Evolutionary conservation across 805 yeast species (phyloP), one percentile per base, ranked within the genome.

Genomic region (Metschnikowia vanudenii): DNA sequence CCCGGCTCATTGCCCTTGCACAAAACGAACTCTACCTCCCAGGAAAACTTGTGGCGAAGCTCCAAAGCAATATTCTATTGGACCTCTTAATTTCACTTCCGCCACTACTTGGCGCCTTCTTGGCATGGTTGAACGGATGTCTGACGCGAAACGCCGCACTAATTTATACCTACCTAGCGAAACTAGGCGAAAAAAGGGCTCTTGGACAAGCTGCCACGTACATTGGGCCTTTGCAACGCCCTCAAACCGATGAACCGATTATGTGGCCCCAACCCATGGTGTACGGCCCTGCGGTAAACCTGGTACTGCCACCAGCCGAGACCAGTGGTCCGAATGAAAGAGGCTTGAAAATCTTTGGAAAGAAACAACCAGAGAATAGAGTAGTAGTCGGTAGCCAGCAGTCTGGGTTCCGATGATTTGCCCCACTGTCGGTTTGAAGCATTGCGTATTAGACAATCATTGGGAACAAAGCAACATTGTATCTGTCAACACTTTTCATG

Each of bases 121-220:
- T 90, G 45, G 69, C 87, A 11, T 91, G 96, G 92, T 49, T 91
- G 63, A 80, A 88, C 59, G 87, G 83, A 2, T 87, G 96, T 60
- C 87, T 96, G 7, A 88, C 97, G 0, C 73, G 97, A 58, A 91
- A 92, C 63, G 96, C 96, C 0, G 91, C 92, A 0, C 58, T 88
- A 56, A 75, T 90, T 8, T 89, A 88, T 61, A 39, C 31, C 17
- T 49, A 50, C 41, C n/a, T 55, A 37, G 43, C 43, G 37, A 34
- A 37, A 14, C 13, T 39, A 28, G 50, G 45, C 5, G 43, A 41
- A 28, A 46, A 50, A 28, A 39, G 52, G 32, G 45, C 43, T 12
- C 6, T 19, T 14, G 56, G 56, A 6, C 30, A 34, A 16, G 50
- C 43, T 8, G 50, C 56, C 3, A 39, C 40, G 12, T 54, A 54